Evolutionary conservation across 1,139 yeast genomes (phyloP), one percentile per base, ranked within the genome.

Genomic region (Meyerozyma elateridarum): DNA sequence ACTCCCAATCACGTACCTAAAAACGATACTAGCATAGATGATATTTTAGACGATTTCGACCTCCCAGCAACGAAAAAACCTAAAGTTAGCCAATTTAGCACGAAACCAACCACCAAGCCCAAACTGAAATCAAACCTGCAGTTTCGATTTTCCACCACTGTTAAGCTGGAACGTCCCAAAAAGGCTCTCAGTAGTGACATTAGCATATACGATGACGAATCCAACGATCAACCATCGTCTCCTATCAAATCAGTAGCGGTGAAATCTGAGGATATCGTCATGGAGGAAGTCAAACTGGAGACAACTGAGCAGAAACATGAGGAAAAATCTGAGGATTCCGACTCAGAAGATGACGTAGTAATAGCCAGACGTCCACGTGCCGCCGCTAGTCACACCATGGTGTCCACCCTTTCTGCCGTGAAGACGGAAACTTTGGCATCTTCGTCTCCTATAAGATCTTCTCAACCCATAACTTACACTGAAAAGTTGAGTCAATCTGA

Each of bases 281-380:
- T 30, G 5, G 26, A 34, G 13, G 42, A 31, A 7, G 22, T 28
- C 14, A 40, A 40, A 20, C 38, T 28, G 5, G 38, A 36, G 5
- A 36, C 32, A n/a, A 33, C 41, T 6, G 40, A 37, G 4, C 28
- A 34, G 13, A 48, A 38, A 4, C 35, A 35, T 6, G 46, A 42
- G 20, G 40, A 40, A 20, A 53, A 47, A 30, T 41, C 42, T 25
- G 22, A 32, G n/a, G 36, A 30, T 4, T 32, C 20, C 11, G 70
- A 70, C 29, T 76, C 76, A 6, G 83, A 77, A 5, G 82, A 77
- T 30, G 73, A 77, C 14, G 55, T 73, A 5, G 63, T 76, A 18
- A 64, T 71, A 11, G 56, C 66, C 6, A 61, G 70, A 42, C 54
- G 73, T 41, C 74, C 72, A 25, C 57, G 70, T 37, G 61, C 63